phyloP scores from a whole-genome alignment of 768 basidiomycete genomes.

The Hebeloma cylindrosporum region DNA sequence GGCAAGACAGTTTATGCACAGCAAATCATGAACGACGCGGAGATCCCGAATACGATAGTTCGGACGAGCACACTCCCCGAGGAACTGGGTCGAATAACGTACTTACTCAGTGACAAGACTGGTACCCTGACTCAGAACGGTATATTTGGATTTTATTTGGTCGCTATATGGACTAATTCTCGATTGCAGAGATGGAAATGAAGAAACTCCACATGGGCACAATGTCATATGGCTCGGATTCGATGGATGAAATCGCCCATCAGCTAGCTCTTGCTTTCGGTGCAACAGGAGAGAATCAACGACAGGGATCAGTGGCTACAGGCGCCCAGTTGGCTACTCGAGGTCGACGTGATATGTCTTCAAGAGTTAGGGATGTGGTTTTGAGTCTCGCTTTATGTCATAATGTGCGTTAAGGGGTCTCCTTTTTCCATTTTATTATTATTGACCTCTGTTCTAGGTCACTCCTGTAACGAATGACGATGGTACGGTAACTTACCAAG shows the following conservation, averaged over 20 bases:
- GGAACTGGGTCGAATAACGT: conserved; percentile 93
- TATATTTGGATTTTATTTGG: conserved; percentile 25
- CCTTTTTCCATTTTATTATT: not conserved
- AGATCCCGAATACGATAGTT: conserved; percentile 95
- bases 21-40: conserved; percentile 89
- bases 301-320: conserved; percentile 62
- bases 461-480: conserved; percentile 96
- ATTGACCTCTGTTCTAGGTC: conserved; percentile 53
- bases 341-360: conserved; percentile 93
- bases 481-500: conserved; percentile 94
- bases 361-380: conserved; percentile 89
- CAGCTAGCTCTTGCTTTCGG: conserved; percentile 88
- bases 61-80: conserved; percentile 97
- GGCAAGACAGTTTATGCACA: conserved; percentile 98
- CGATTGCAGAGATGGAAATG: conserved; percentile 91
- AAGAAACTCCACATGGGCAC: conserved; percentile 99
- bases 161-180: not conserved
- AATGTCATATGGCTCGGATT: conserved; percentile 92
- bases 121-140: conserved; percentile 98
- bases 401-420: conserved; percentile 58
- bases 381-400: conserved; percentile 94
- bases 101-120: conserved; percentile 96
- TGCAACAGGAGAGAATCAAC: conserved; percentile 50
- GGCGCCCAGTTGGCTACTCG: conserved; percentile 82
- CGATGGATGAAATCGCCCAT: conserved; percentile 98